phyloP scores from a whole-genome alignment of 352 stramenopile genomes.

The Globisporangium heterothallicum region DNA sequence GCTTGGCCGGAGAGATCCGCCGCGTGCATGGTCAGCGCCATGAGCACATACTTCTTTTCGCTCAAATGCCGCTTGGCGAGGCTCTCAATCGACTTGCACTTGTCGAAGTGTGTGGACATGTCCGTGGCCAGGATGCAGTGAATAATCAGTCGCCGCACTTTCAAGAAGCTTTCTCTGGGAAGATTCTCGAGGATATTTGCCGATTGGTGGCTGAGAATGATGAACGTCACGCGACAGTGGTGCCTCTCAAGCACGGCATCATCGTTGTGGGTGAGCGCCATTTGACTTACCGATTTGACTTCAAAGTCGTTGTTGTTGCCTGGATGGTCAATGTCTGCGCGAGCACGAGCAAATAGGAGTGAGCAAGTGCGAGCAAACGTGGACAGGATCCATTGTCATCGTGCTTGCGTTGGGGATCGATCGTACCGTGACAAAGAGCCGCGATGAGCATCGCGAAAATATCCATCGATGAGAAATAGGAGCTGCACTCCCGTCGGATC shows the following conservation, averaged over 20 bases:
- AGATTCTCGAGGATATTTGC: slow-evolving; percentile 60
- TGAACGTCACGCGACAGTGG: slow-evolving; percentile 64
- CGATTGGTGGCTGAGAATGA: slow-evolving; percentile 52
- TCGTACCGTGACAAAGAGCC: slow-evolving; percentile 8
- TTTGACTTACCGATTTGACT: slow-evolving; percentile 56
- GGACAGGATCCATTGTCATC: background rate
- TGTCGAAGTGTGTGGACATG: slow-evolving; percentile 73
- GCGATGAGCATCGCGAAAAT: slow-evolving; percentile 46
- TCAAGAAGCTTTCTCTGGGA: slow-evolving; percentile 37
- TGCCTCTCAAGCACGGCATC: slow-evolving; percentile 80
- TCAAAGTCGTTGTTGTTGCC: slow-evolving; percentile 85
- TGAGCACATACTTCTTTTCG: slow-evolving; percentile 39
- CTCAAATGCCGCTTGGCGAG: slow-evolving; percentile 36
- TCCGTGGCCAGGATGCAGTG: slow-evolving; percentile 69
- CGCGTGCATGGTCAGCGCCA: slow-evolving; percentile 59
- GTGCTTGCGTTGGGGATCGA: too few species aligned
- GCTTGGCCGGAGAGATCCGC: slow-evolving; percentile 70
- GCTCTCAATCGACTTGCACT: slow-evolving; percentile 53
- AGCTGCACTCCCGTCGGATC: slow-evolving; percentile 28
- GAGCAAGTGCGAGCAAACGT: background rate
- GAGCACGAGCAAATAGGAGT: background rate
- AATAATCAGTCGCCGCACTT: slow-evolving; percentile 49
- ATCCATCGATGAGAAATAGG: slow-evolving; percentile 44
- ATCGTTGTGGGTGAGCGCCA: slow-evolving; percentile 81
- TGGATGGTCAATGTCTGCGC: slow-evolving; percentile 66